phyloP scores from a whole-genome alignment of 257 asterid species.

The Cinchona pubescens region DNA sequence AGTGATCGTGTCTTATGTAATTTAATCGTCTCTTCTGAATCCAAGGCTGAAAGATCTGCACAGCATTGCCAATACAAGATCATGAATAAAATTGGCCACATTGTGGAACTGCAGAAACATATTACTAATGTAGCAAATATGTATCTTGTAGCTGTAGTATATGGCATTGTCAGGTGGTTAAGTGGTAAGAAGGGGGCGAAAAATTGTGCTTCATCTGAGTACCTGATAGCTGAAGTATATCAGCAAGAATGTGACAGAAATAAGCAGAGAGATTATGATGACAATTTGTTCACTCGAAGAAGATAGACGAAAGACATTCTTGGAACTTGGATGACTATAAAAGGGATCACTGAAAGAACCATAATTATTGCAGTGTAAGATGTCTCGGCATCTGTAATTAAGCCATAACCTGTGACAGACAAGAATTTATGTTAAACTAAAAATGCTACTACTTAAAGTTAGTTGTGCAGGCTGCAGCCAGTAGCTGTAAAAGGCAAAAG shows the following conservation, averaged over 20 bases:
- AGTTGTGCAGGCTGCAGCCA: not conserved
- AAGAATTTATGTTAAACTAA: not conserved
- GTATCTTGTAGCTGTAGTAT: not conserved
- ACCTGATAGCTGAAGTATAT: conserved; percentile 72
- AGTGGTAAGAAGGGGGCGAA: not conserved
- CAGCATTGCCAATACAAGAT: not conserved
- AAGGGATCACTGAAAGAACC: conserved; percentile 57
- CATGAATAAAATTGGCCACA: not conserved
- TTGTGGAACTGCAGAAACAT: not conserved
- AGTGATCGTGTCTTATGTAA: conserved; percentile 57
- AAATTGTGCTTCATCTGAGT: not conserved
- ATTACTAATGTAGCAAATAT: not conserved
- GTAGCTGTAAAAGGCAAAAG: not conserved
- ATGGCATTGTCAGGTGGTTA: too few species aligned
- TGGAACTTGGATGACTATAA: conserved; percentile 38
- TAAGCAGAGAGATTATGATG: conserved; percentile 34
- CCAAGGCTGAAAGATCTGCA: conserved; percentile 63
- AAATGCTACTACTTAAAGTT: too few species aligned
- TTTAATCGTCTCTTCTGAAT: conserved; percentile 48
- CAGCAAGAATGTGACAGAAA: conserved; percentile 40
- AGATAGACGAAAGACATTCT: conserved; percentile 25
- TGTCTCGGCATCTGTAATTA: conserved; percentile 39
- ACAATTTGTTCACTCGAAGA: conserved; percentile 21
- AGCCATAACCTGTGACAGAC: conserved; percentile 44
- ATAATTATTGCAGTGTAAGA: conserved; percentile 49